Conservation (phyloP, 2,329 filamentous ascomycete species). For the Gaeumannomyces sp. region DNA sequence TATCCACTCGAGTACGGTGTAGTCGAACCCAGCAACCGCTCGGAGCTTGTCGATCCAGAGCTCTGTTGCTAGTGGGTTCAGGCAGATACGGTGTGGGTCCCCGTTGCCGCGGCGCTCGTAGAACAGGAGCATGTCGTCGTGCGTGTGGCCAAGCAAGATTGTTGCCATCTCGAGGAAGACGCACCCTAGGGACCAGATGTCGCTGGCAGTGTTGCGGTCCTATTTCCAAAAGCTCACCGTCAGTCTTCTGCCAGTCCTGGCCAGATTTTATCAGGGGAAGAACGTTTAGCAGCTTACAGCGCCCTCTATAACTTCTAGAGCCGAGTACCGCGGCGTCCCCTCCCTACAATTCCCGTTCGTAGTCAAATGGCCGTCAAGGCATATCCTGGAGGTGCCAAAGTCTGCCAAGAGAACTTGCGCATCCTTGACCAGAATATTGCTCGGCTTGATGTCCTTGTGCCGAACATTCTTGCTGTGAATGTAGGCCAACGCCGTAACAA, state of each 20-base stretch:
- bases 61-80: background rate
- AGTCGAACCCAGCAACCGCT: background rate
- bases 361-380: background rate
- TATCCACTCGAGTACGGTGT: background rate
- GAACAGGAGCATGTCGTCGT: background rate
- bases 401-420: slow-evolving; percentile 10
- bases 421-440: slow-evolving; percentile 11
- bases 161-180: slow-evolving; percentile 8
- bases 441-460: slow-evolving; percentile 15
- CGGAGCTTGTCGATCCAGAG: slow-evolving; percentile 1
- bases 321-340: background rate
- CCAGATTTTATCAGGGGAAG: too few species aligned
- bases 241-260: too few species aligned
- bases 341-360: background rate
- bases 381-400: slow-evolving; percentile 8
- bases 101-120: background rate
- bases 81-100: background rate
- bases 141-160: background rate
- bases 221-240: too few species aligned
- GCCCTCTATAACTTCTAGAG: background rate
- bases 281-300: background rate
- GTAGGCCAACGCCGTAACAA: slow-evolving; percentile 11
- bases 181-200: slow-evolving; percentile 6
- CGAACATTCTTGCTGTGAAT: slow-evolving; percentile 8
- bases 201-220: background rate